Base-by-base conservation (phyloP, 1,284 basidiomycete genomes). In the Phellinidium pouzarii region DNA sequence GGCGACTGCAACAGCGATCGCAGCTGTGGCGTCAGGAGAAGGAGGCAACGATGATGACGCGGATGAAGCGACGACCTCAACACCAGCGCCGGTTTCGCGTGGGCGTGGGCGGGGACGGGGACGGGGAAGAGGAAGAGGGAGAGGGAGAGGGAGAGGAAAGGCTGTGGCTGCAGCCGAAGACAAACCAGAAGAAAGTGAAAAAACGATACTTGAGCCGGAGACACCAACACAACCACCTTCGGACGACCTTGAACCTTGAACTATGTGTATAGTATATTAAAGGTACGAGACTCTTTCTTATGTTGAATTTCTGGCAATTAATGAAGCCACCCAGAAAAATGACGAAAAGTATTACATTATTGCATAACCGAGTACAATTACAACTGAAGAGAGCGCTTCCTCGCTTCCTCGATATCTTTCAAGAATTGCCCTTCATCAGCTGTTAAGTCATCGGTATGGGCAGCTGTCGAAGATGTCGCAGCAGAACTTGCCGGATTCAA, bases 61-160 rank as follows among this genome's bases (percentile, higher is more conserved):
- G 61, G 64, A 47, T 58, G 48, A 52, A 23, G 52, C 53, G 25
- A 40, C 50, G 17, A 46, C 19, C 7, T 48, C 52, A n/a, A 46
- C 56, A 22, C 53, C 58, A 31, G 52, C 51, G 34, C 45, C 55
- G 8, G 34, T 53, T 29, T 34, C 54, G 22, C 48, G 57, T 3
- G 48, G 31, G 11, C 60, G 72, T 19, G 63, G 62, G 1, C 44
- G 70, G n/a, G 68, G 67, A 34, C 50, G 69, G 43, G 60, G 58
- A 0, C 52, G 62, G 56, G 59, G 59, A 29, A 60, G 59, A 6
- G 50, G 52, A 11, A 62, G 73, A 26, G 64, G 61, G 0, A 44
- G 70, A 19, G 68, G 67, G 25, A 56, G 69, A 44, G 61, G 58
- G 1, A 54, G 62, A 59, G 59, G 57, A 26, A 59, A 52, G 23